Conservation (phyloP, 139 green algal genomes). For the Deuterostichococcus epilithicus region DNA sequence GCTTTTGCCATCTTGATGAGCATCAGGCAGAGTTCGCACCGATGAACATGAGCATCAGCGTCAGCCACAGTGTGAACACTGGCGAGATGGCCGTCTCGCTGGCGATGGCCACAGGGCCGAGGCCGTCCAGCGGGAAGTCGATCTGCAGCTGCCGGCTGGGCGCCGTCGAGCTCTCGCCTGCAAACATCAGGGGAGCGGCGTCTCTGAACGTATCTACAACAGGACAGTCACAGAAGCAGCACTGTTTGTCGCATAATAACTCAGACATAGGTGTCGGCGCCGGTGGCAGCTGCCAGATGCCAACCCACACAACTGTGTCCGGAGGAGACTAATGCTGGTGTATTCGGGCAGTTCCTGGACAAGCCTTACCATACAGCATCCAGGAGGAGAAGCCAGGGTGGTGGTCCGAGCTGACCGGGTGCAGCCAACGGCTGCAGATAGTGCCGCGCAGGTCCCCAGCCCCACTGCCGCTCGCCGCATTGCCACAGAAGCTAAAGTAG, state of each 20-base stretch:
- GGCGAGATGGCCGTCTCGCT: conserved; percentile 57
- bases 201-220: too few relatives aligned
- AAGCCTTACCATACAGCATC: conserved; percentile 65
- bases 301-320: too few relatives aligned
- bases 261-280: too few relatives aligned
- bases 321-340: too few relatives aligned
- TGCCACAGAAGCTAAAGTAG: conserved; percentile 78
- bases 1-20: too few relatives aligned
- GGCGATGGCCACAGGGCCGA: conserved; percentile 21
- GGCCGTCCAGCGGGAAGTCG: conserved; percentile 37
- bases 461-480: conserved; percentile 20
- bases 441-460: conserved; percentile 22
- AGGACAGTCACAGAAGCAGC: too few relatives aligned
- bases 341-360: not conserved
- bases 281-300: too few relatives aligned
- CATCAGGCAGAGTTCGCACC: conserved; percentile 16
- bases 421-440: conserved; percentile 70
- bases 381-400: conserved; percentile 66
- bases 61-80: conserved; percentile 81
- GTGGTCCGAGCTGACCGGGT: conserved; percentile 50
- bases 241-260: too few relatives aligned
- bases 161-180: not conserved
- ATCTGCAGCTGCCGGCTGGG: conserved; percentile 14
- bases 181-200: conserved; percentile 1
- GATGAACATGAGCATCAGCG: conserved; percentile 69